Percentiles rank a stretch among this genome's conserved stretches.
Conservation (phyloP, 139 green algal species). For the Chlamydomonas incerta region DNA sequence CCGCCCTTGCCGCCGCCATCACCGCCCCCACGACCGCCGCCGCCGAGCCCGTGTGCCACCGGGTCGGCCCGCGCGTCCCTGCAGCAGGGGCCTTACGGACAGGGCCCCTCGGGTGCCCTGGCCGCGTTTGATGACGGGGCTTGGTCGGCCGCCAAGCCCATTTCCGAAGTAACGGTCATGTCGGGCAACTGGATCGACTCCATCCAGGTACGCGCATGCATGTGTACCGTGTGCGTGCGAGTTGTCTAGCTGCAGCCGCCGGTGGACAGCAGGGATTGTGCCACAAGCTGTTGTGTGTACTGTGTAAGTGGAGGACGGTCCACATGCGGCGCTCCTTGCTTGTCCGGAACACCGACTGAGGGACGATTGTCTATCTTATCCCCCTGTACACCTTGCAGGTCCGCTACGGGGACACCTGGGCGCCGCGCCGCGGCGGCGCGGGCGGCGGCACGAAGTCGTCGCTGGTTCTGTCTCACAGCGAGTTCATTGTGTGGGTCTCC, state of each 20-base stretch:
- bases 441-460: not conserved
- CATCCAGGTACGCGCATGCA: not conserved
- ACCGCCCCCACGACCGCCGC: no score
- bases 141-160: not conserved
- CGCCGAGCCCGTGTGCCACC: no score
- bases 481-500: not conserved
- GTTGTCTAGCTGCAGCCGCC: no score
- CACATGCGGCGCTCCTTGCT: no score
- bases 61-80: not conserved
- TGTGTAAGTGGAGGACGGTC: no score
- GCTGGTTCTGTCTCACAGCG: not conserved
- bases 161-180: not conserved
- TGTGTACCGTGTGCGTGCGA: no score
- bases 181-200: not conserved
- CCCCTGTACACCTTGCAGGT: not conserved
- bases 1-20: no score
- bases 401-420: not conserved
- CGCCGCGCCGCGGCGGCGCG: not conserved
- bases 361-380: no score
- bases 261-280: no score
- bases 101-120: not conserved
- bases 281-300: no score
- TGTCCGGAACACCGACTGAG: no score
- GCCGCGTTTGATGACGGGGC: not conserved
- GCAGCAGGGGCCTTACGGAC: not conserved